These are phyloP conservation scores for Sporothrix sp. DNA, from an alignment of 2,329 filamentous ascomycete genomes.

Conservation along the genomic window DNA sequence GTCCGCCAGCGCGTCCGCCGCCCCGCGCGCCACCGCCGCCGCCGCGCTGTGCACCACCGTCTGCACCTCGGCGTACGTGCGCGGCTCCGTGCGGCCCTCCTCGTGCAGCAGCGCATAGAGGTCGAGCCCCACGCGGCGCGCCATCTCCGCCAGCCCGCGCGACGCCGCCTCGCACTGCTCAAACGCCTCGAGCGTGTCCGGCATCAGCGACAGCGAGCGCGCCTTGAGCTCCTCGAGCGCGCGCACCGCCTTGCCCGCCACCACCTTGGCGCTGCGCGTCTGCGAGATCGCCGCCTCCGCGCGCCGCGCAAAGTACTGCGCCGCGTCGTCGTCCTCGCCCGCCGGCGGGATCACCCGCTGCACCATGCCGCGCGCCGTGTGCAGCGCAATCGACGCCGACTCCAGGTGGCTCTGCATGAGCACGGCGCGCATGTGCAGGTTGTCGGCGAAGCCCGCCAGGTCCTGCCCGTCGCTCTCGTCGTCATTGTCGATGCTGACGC, in stretches of 20 bases:
- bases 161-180: conserved; percentile 58
- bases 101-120: conserved; percentile 59
- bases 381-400: conserved; percentile 59
- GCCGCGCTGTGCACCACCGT: conserved; percentile 50
- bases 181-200: conserved; percentile 59
- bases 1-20: background rate
- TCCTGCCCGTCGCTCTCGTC: conserved; percentile 28
- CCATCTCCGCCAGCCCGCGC: conserved; percentile 54
- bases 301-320: conserved; percentile 58
- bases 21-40: conserved; percentile 12
- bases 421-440: conserved; percentile 65
- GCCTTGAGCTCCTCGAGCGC: conserved; percentile 68
- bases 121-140: conserved; percentile 56
- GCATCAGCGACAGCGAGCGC: conserved; percentile 62
- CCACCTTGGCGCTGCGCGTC: conserved; percentile 73
- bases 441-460: conserved; percentile 65
- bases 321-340: conserved; percentile 56
- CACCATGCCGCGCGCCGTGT: conserved; percentile 54
- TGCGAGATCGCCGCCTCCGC: conserved; percentile 63
- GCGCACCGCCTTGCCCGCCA: conserved; percentile 67
- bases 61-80: conserved; percentile 57
- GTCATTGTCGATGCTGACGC: conserved; percentile 10
- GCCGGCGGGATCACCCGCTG: conserved; percentile 50
- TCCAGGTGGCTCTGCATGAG: conserved; percentile 77
- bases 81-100: conserved; percentile 59